Percentiles rank a stretch among this genome's conserved stretches.
These are phyloP conservation scores for Colletotrichum agaves DNA, from an alignment of 2,329 filamentous ascomycete species.

Conservation along the genomic window DNA sequence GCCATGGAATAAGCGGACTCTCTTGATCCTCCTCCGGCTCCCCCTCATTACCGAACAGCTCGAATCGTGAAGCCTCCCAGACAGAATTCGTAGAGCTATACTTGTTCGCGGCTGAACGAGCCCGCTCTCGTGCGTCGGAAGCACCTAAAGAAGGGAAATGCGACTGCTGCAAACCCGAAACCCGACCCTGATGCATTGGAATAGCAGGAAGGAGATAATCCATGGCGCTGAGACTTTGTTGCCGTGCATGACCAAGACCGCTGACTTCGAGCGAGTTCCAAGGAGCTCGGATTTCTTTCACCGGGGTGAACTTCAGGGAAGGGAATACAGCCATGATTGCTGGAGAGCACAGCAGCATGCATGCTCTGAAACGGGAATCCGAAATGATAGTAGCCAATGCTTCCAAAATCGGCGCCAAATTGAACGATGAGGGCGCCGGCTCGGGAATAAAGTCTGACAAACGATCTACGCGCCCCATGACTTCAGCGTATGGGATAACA, in stretches of 20 bases:
- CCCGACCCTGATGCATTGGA: conserved; percentile 51
- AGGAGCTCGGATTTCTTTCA: conserved; percentile 59
- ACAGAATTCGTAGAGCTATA: conserved; percentile 42
- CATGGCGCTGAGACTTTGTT: conserved; percentile 64
- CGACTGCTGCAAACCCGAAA: conserved; percentile 46
- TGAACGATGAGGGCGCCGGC: conserved; percentile 67
- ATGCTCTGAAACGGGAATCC: conserved; percentile 81
- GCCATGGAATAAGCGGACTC: conserved; percentile 77
- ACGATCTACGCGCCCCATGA: conserved; percentile 63
- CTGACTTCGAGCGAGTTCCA: conserved; percentile 66
- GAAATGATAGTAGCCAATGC: conserved; percentile 81
- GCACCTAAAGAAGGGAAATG: conserved; percentile 66
- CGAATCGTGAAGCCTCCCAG: conserved; percentile 48
- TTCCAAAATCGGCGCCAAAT: conserved; percentile 77
- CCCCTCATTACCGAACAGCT: conserved; percentile 41
- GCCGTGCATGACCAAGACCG: conserved; percentile 58
- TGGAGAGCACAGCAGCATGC: conserved; percentile 75
- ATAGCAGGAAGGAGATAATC: conserved; percentile 72
- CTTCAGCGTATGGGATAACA: conserved; percentile 73
- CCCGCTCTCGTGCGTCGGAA: conserved; percentile 51
- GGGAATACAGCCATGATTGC: conserved; percentile 77
- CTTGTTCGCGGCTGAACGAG: conserved; percentile 42
- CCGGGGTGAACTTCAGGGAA: conserved; percentile 62
- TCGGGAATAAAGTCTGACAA: conserved; percentile 68
- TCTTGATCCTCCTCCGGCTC: conserved; percentile 70